Evolutionary conservation across 2,329 filamentous ascomycete genomes (phyloP), one percentile per base, ranked within the genome.

Genomic region (Tolypocladium cylindrosporum): DNA sequence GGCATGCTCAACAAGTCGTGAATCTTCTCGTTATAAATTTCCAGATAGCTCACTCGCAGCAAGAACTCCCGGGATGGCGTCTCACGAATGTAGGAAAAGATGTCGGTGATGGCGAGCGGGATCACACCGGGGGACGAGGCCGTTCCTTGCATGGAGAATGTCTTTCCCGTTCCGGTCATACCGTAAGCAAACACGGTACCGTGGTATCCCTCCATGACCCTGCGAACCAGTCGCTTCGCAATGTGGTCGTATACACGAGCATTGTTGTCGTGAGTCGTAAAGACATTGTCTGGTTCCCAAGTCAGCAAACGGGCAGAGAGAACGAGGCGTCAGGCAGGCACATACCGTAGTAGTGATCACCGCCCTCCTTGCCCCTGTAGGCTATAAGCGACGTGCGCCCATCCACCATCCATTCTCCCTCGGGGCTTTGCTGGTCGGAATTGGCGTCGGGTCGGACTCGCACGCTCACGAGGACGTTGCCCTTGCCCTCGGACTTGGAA

Each of bases 201-300:
- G 68, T 97, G 93, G 71, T 97, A 99, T 48, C 94, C 94, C 77
- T 99, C 94, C 94, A 99, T 99, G 55, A 99, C 94, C 67, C 94
- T 83, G 65, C 94, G 88, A 53, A 99, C 94, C 55, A 99, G 79
- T 61, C 94, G 88, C 75, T 97, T 97, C 50, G 94, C 94, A 52
- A 85, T 90, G 62, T 93, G 86, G 73, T 99, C 94, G 71, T 99
- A 99, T 11, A 99, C 94, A 69, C 88, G 88, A 56, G 90, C 86
- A 70, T 99, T 99, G 71, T 97, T 90, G 70, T 99, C 93, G 69
- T 95, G 86, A 21, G 91, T 89, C 55, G 90, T 86, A 73, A 99
- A 99, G 61, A 97, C 94, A 75, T 97, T 97, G 77, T 99, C 94
- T 96, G 66, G 4, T 31, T 41, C 63, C 39, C 13, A 50, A 34